Evolutionary conservation across 139 green algal species (phyloP), one percentile per base, ranked within the genome.

Genomic region (Tetraselmis chui): DNA sequence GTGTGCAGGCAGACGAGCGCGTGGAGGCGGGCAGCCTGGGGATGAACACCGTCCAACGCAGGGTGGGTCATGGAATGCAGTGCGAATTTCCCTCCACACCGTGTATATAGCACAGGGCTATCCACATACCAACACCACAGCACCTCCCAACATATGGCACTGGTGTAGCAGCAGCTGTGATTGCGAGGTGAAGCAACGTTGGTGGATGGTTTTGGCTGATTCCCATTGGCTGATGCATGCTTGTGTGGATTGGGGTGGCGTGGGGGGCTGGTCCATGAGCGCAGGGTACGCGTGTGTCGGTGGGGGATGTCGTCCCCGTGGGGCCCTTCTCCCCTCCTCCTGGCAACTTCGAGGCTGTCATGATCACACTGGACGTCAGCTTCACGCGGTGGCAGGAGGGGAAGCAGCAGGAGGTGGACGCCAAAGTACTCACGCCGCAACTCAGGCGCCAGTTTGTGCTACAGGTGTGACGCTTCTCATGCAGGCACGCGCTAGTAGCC

Each of bases 21-120:
- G 83, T 98, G 0, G 30, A 88, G 0, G 74, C 82, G 18, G 94
- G 92, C 0, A 74, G n/a, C 1, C 59, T 99, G 1, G 96, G 85
- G 0, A 84, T 99, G 25, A 98, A 98, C 76, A 87, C 88, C 5
- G 79, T 97, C 28, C 96, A 99, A 77, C 84, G 96, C 0, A 90
- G 90, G 88, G 90, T 92, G 18, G n/a, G n/a, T n/a, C n/a, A n/a
- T n/a, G n/a, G n/a, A 59, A 32, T 78, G 31, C 24, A 67, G 23
- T 1, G 31, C 5, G 0, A n/a, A 76, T 31, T 24, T 28, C 30
- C 30, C 76, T 29, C 25, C 31, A 81, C n/a, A 29, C n/a, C 30
- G 2, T 59, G 76, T 30, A 27, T 29, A 82, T 76, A 81, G 24
- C 59, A 79, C 28, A 32, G 82, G 2, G 82, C 85, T n/a, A 83